phyloP scores from a whole-genome alignment of 106 monocot species.

The Dendrobium catenatum region DNA sequence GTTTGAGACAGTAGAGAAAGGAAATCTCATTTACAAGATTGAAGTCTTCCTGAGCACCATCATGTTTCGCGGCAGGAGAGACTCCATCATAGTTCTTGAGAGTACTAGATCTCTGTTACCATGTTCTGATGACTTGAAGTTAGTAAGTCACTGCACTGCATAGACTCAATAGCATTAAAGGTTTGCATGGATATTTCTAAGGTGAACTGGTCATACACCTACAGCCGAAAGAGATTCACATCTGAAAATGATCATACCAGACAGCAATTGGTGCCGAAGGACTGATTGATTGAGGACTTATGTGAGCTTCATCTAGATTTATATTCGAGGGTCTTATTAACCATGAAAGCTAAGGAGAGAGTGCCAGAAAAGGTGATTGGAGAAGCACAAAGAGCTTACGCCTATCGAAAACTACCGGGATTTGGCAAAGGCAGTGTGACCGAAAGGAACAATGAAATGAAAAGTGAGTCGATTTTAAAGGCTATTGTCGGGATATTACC shows the following conservation, averaged over 20 bases:
- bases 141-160: slow-evolving; percentile 21
- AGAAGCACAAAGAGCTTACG: slow-evolving; percentile 25
- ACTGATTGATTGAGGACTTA: slow-evolving; percentile 41
- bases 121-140: slow-evolving; percentile 37
- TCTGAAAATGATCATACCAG: background rate
- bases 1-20: slow-evolving; percentile 33
- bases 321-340: slow-evolving; percentile 14
- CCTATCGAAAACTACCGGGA: slow-evolving; percentile 25
- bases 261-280: slow-evolving; percentile 23
- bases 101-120: slow-evolving; percentile 35
- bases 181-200: slow-evolving; percentile 29
- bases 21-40: slow-evolving; percentile 42
- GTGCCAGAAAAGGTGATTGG: slow-evolving; percentile 14
- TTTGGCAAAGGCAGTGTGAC: slow-evolving; percentile 13
- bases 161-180: slow-evolving; percentile 41
- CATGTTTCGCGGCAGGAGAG: slow-evolving; percentile 40
- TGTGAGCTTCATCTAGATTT: slow-evolving; percentile 30
- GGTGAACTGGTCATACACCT: slow-evolving; percentile 53
- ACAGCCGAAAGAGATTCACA: slow-evolving; percentile 9
- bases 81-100: slow-evolving; percentile 49
- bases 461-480: slow-evolving; percentile 17
- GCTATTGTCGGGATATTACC: slow-evolving; percentile 33
- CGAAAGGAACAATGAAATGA: slow-evolving; percentile 5
- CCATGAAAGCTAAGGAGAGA: slow-evolving; percentile 20
- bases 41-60: slow-evolving; percentile 42